Evolutionary conservation across 768 basidiomycete species (phyloP).

Genomic region (Boletus barrowsii): DNA sequence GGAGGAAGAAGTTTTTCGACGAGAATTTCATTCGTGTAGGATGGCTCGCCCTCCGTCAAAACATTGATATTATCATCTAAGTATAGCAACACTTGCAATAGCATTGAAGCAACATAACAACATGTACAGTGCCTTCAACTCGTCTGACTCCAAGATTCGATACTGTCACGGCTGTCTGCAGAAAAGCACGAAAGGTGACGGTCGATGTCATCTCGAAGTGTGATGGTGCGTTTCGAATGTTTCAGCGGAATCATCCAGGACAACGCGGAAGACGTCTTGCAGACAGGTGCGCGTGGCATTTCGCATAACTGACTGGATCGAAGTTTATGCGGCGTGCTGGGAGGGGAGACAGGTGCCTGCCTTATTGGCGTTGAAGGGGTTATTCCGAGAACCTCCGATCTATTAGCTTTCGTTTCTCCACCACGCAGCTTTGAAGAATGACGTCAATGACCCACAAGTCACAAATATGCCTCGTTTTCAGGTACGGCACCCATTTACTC

Average conservation of each 20-base stretch:
- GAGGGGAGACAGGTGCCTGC: slow-evolving; percentile 16
- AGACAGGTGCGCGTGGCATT: slow-evolving; percentile 7
- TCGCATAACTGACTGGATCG: slow-evolving; percentile 15
- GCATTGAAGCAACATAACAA: slow-evolving; percentile 3
- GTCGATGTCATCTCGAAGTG: slow-evolving; percentile 4
- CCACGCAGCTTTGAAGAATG: slow-evolving; percentile 9
- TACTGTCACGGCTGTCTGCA: slow-evolving; percentile 30
- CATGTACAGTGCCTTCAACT: neutral
- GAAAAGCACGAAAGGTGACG: slow-evolving; percentile 6
- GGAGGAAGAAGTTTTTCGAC: neutral
- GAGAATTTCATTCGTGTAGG: neutral
- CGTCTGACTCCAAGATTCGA: slow-evolving; percentile 37
- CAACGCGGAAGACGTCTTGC: slow-evolving; percentile 22
- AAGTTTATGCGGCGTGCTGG: slow-evolving; percentile 26
- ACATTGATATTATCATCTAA: neutral
- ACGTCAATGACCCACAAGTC: neutral
- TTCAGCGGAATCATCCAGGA: slow-evolving; percentile 28
- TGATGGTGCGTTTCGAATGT: slow-evolving; percentile 4
- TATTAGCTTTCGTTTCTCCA: neutral
- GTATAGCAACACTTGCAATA: slow-evolving; percentile 16
- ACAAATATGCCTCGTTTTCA: slow-evolving; percentile 2
- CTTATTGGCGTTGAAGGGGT: slow-evolving; percentile 22
- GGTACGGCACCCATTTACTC: slow-evolving; percentile 11
- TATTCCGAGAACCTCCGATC: neutral
- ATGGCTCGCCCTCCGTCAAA: neutral